These are phyloP conservation scores for Protostelium mycophagum DNA, from an alignment of 78 protist species.

Conservation along the genomic window DNA sequence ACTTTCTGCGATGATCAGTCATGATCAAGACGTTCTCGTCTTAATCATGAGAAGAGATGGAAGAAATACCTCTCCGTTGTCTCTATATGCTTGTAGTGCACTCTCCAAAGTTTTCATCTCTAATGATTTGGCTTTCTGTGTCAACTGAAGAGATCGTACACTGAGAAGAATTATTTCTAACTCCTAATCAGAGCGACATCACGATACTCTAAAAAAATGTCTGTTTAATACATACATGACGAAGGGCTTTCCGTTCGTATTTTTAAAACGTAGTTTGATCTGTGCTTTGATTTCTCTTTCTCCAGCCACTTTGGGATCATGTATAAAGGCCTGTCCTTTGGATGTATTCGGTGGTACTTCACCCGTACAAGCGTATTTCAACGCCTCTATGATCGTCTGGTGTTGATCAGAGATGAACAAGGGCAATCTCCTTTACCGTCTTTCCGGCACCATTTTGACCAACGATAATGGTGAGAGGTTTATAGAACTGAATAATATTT, in stretches of 20 bases:
- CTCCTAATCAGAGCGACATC: no score
- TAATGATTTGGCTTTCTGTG: conserved; percentile 25
- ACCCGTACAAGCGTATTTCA: conserved; percentile 90
- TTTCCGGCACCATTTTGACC: conserved; percentile 98
- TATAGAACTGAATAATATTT: conserved; percentile 61
- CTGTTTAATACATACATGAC: conserved; percentile 29
- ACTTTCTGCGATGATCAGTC: conserved; percentile 25
- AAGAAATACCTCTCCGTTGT: conserved; percentile 16
- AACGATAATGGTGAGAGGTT: conserved; percentile 93
- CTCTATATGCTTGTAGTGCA: conserved; percentile 30
- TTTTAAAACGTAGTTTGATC: conserved; percentile 77
- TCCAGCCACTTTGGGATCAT: conserved; percentile 83
- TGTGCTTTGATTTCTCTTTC: conserved; percentile 87
- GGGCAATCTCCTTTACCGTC: conserved; percentile 71
- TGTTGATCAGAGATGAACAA: no score
- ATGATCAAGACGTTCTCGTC: conserved; percentile 13
- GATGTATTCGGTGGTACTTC: conserved; percentile 88
- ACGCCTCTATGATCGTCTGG: conserved; percentile 94
- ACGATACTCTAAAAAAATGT: neutral
- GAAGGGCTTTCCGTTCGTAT: conserved; percentile 50
- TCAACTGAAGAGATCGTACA: neutral
- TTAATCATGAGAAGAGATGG: conserved; percentile 14
- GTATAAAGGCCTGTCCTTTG: conserved; percentile 81
- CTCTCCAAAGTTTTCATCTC: conserved; percentile 42
- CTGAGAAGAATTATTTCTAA: no score